Evolutionary conservation across 2,329 filamentous ascomycete genomes (phyloP), one percentile per base, ranked within the genome.

Genomic region (Aspergillus ibericus): DNA sequence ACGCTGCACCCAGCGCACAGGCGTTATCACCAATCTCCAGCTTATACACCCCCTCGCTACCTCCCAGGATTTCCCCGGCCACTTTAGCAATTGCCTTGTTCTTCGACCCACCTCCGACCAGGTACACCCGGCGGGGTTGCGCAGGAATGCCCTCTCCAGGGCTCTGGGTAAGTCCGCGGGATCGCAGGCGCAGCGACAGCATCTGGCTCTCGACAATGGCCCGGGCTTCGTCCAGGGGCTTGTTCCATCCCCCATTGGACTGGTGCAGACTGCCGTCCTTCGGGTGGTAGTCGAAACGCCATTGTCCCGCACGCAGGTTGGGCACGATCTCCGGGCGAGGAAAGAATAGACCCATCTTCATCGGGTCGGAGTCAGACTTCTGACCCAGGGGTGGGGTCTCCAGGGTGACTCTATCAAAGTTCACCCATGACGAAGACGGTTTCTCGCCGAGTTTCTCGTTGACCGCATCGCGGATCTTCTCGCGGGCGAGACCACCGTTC

Each of bases 21-120:
- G 95, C 93, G 77, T 96, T 97, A 25, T 93, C 92, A 25, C 95
- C 93, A 5, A 98, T 92, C 71, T 98, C 93, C 13, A 99, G 85
- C 76, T 89, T 90, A 78, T 92, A 99, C 25, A 98, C 91, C 22
- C 95, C 95, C 63, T 98, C 95, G 2, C 83, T 84, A 34, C 91
- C 91, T 53, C 95, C 95, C 2, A 99, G 85, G 2, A 98, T 92
- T 69, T 96, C 88, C 25, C 92, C 93, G 4, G 93, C 85, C 49
- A 96, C 86, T 59, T 88, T 83, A 5, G 92, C 91, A 68, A 98
- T 97, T 50, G 93, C 92, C 4, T 88, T 87, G 81, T 98, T 99
- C 55, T 90, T 84, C 34, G 90, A 92, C 13, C 93, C 95, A 58
- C 95, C 95, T 53, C 95, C 95, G 8, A 98, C 95, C 44, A 99